Base-by-base conservation (phyloP, 306 rosid genomes). In the Quercus suber region DNA sequence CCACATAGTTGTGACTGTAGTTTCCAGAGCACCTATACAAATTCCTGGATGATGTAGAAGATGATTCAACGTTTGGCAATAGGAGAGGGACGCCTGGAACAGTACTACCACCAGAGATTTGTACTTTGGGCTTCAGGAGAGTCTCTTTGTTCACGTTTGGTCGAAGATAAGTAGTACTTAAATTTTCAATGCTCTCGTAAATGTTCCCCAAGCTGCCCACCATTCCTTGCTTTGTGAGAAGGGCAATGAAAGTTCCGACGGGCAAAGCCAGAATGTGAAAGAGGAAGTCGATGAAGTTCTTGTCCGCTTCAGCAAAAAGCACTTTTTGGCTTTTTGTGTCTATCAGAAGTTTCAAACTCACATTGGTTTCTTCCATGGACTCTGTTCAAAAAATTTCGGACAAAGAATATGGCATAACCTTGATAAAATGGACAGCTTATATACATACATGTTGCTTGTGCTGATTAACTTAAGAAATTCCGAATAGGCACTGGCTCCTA, bases 251-350 rank as follows among this genome's bases (percentile, higher is more conserved):
- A 17, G 82, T 76, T 20, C 76, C 84, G 3, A 76, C 13, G 1
- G 74, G 82, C 52, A 80, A 31, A 4, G 81, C 30, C 0, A 76
- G 31, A 17, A 80, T 57, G 35, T 14, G 11, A 69, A 80, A 76
- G 18, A 84, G 81, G 35, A 84, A 80, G 33, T 84, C 82, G 1
- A 52, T 51, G 9, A 80, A 67, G 41, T 57, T 7, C 15, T 58
- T 58, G 30, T 20, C 64, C 21, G 64, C 64, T 8, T 58, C 64
- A 3, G 64, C 64, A 21, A 58, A 58, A 4, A 58, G 64, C 15
- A 58, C 64, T 2, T 25, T 23, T 1, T 7, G 64, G 6, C 64
- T 58, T 19, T 58, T 20, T 9, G 53, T 45, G 53, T 45, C 53
- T 45, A 45, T 45, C 15, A 45, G 53, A 45, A 45, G 53, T 45